phyloP scores from a whole-genome alignment of 305 asterid species.

The Withania somnifera region DNA sequence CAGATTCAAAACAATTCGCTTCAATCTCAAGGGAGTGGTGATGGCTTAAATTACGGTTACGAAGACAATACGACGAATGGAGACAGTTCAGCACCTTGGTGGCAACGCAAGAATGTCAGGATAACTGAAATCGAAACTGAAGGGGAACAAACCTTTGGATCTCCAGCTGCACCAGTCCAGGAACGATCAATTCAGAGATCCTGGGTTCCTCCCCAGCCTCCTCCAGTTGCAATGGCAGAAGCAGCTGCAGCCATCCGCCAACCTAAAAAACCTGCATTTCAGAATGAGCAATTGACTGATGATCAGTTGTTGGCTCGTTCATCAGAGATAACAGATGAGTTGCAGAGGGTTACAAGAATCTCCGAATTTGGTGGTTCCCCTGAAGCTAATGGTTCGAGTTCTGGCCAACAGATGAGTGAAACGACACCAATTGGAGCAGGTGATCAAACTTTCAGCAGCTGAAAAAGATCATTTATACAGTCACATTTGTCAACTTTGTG shows the following conservation, averaged over 20 bases:
- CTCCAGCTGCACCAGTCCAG: slow-evolving; percentile 16
- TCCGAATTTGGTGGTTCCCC: slow-evolving; percentile 63
- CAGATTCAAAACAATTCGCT: slow-evolving; percentile 34
- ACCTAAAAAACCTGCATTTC: slow-evolving; percentile 50
- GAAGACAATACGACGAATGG: slow-evolving; percentile 36
- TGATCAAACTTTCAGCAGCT: slow-evolving; percentile 1
- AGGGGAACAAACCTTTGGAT: slow-evolving; percentile 32
- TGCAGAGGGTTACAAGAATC: slow-evolving; percentile 59
- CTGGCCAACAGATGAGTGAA: slow-evolving; percentile 10
- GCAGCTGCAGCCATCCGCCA: slow-evolving; percentile 93
- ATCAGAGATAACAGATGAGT: slow-evolving; percentile 43
- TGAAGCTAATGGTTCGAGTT: slow-evolving; percentile 30
- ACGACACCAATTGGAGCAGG: neutral
- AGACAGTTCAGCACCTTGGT: slow-evolving; percentile 41
- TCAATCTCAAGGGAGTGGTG: slow-evolving; percentile 35
- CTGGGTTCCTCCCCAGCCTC: slow-evolving; percentile 97
- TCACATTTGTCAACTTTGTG: neutral
- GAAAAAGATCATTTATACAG: neutral
- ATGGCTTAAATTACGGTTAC: slow-evolving; percentile 18
- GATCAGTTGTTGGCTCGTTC: slow-evolving; percentile 52
- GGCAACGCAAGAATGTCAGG: slow-evolving; percentile 51
- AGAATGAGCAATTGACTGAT: slow-evolving; percentile 44
- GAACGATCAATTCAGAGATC: slow-evolving; percentile 47
- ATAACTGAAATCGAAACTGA: slow-evolving; percentile 53
- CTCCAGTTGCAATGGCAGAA: slow-evolving; percentile 83